Evolutionary conservation across 2,329 filamentous ascomycete species (phyloP).

Genomic region (Gaeumannomyces sp.): DNA sequence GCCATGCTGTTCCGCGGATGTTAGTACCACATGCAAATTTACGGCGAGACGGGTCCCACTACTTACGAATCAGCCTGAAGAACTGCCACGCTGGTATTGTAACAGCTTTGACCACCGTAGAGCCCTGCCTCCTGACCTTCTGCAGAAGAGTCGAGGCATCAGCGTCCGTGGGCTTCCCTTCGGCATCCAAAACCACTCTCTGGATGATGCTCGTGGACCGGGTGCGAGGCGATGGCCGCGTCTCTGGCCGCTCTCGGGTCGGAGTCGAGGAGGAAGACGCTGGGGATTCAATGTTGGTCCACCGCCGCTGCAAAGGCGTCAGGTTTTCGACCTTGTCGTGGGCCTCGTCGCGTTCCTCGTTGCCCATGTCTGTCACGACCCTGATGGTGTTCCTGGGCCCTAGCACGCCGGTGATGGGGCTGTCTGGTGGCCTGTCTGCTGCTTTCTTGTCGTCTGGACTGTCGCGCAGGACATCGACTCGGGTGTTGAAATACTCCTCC

Average conservation of each 20-base stretch:
- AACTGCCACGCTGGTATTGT: conserved; percentile 98
- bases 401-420: conserved; percentile 16
- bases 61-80: conserved; percentile 83
- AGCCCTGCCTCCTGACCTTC: conserved; percentile 39
- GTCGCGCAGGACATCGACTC: conserved; percentile 80
- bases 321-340: conserved; percentile 14
- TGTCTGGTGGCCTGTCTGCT: conserved; percentile 21
- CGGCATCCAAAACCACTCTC: conserved; percentile 48
- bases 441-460: conserved; percentile 47
- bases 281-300: conserved; percentile 23
- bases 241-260: conserved; percentile 14
- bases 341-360: conserved; percentile 11
- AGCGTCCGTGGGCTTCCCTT: conserved; percentile 36
- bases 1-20: conserved; percentile 60
- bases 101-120: conserved; percentile 66
- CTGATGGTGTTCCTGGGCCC: conserved; percentile 27
- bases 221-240: conserved; percentile 34
- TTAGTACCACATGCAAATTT: background rate
- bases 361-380: conserved; percentile 23
- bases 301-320: conserved; percentile 27
- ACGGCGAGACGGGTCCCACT: conserved; percentile 9
- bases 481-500: conserved; percentile 91
- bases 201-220: conserved; percentile 57
- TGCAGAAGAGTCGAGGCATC: conserved; percentile 36
- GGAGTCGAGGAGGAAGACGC: conserved; percentile 17